Conservation (phyloP, 192 early-diverging fungal genomes). For the Mortierella alpina region DNA sequence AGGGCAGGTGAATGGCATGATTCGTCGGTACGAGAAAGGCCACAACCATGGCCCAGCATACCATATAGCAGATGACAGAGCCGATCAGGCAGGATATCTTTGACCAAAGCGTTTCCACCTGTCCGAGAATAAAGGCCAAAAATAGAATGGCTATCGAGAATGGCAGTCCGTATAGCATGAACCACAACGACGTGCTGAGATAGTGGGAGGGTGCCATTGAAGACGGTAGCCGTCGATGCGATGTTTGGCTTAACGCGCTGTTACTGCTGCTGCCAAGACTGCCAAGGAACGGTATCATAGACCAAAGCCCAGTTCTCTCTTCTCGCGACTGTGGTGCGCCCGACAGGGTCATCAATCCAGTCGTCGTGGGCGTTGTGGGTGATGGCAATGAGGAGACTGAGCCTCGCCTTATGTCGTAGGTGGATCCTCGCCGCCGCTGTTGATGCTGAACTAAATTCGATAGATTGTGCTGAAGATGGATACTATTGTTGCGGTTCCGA, state of each 20-base stretch:
- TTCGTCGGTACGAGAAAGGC: conserved; percentile 1
- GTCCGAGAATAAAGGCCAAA: conserved; percentile 20
- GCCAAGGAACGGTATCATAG: background rate
- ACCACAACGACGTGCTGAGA: conserved; percentile 22
- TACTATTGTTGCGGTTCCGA: conserved; percentile 38
- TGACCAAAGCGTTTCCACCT: conserved; percentile 25
- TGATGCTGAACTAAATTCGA: conserved; percentile 42
- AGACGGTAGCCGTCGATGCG: background rate
- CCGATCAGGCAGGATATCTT: conserved; percentile 30
- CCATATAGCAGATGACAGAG: conserved; percentile 27
- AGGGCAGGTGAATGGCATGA: background rate
- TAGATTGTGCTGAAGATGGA: conserved; percentile 42
- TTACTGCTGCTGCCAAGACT: background rate
- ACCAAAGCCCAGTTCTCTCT: background rate
- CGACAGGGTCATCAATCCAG: too few species aligned
- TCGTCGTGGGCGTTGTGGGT: background rate
- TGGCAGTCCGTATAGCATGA: conserved; percentile 30
- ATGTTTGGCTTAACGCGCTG: background rate
- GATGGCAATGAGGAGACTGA: conserved; percentile 16
- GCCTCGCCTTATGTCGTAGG: conserved; percentile 22
- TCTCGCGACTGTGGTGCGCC: background rate
- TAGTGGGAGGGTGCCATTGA: background rate
- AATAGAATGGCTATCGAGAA: conserved; percentile 27
- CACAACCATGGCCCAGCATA: conserved; percentile 29
- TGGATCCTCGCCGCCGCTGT: conserved; percentile 24